These are phyloP conservation scores for Fistulifera solaris DNA, from an alignment of 108 stramenopile genomes.

Conservation along the genomic window DNA sequence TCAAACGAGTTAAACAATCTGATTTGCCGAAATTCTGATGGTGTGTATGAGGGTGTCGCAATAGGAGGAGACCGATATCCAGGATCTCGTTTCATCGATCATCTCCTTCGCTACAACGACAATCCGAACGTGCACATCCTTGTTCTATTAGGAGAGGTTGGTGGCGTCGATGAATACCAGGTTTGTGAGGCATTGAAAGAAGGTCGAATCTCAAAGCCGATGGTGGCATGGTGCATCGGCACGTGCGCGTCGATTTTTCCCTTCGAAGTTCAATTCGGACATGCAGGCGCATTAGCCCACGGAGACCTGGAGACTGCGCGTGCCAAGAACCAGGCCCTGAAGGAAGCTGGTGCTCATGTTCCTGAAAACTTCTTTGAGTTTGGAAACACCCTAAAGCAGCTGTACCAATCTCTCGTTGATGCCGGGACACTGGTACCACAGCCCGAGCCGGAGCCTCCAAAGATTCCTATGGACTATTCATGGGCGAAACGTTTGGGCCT, in stretches of 20 bases:
- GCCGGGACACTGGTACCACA: conserved; percentile 33
- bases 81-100: conserved; percentile 81
- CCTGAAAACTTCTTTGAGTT: conserved; percentile 79
- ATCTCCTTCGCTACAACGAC: conserved; percentile 85
- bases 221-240: conserved; percentile 90
- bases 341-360: conserved; percentile 71
- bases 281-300: conserved; percentile 84
- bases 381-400: conserved; percentile 52
- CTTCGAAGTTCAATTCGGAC: conserved; percentile 90
- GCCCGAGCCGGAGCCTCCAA: conserved; percentile 56
- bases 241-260: conserved; percentile 87
- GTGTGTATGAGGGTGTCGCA: conserved; percentile 87
- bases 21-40: conserved; percentile 74
- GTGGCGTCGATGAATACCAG: conserved; percentile 88
- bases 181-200: conserved; percentile 77
- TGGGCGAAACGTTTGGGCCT: conserved; percentile 89
- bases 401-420: conserved; percentile 39
- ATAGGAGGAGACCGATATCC: conserved; percentile 91
- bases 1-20: conserved; percentile 91
- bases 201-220: conserved; percentile 81
- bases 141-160: conserved; percentile 84
- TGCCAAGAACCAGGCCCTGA: conserved; percentile 80
- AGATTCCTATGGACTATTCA: conserved; percentile 85
- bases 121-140: conserved; percentile 78
- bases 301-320: conserved; percentile 69